Base-by-base conservation (phyloP, 306 rosid genomes). In the Arachis stenosperma region DNA sequence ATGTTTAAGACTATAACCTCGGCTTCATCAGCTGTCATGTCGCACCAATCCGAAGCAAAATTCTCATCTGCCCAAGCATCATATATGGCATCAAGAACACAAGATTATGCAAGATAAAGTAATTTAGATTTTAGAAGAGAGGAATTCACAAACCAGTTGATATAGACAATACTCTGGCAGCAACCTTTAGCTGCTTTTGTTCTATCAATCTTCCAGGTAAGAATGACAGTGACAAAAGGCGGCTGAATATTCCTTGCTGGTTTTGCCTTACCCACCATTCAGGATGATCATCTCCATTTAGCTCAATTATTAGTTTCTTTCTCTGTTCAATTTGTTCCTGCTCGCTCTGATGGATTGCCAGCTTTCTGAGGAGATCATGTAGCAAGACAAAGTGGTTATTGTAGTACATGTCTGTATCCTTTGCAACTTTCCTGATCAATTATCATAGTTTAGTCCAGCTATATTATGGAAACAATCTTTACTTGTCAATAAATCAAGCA, bases 281-380 rank as follows among this genome's bases (percentile, higher is more conserved):
- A 11, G 88, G 94, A 74, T 61, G 78, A 39, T 75, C 65, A 41
- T 80, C 82, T 78, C 81, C 84, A 42, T 14, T 56, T 0, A 81
- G 65, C 30, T 90, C 84, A 22, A 92, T 64, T 58, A 79, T 78
- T 76, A 90, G 57, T 71, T 86, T 87, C 68, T 47, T 43, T 75
- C 85, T 82, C 53, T 63, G 70, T 73, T 82, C 82, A 33, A 79
- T 46, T 7, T 85, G 72, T 4, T 66, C 67, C 67, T 29, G 36
- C 48, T 30, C 64, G 71, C 78, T 65, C 69, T 66, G 76, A 47
- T 51, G 77, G 53, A 84, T 81, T 0, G 95, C 96, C 8, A 90
- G 83, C 66, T 90, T 92, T 70, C 93, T 88, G 22, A 88, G 90
- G 51, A 87, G 76, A 74, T 86, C 90, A 75, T 88, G 90, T 68